Base-by-base conservation (phyloP, 768 basidiomycete genomes). In the Russula compacta region DNA sequence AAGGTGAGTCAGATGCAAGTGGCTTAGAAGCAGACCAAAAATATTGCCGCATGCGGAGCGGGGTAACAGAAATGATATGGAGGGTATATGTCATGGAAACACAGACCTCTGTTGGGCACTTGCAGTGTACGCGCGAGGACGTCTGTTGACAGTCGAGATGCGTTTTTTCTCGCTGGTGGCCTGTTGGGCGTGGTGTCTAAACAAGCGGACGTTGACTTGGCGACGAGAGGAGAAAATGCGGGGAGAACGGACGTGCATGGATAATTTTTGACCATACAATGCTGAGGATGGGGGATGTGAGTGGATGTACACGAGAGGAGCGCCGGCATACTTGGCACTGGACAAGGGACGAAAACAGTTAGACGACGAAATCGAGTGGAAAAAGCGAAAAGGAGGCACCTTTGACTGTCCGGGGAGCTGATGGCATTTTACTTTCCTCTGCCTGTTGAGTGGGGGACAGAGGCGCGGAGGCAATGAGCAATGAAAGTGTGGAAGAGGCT, bases 401-500 rank as follows among this genome's bases (percentile, higher is more conserved):
- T 66, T 66, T 24, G 53, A 36, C 14, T 89, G 83, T 35, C 89
- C 89, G 36, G 88, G 86, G 19, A 90, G 73, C 61, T 87, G 83
- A 75, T 89, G 83, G 70, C 92, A 94, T 72, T 92, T 92, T 67
- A 94, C 92, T 77, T 94, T 94, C 65, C 92, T 81, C 42, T 87
- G 79, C 74, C 91, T 90, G 67, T 59, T 35, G 49, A 33, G 29
- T 52, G 58, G 9, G 51, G 17, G 42, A 14, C 11, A 5, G 24
- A 51, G 60, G 49, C 52, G 19, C n/a, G 56, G 43, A 53, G 59
- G 43, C 3, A 50, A 53, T 65, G 60, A 59, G 29, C 17, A 29
- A 40, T 40, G 53, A 49, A 49, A 42, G 38, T 10, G n/a, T 35
- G 43, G 54, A 2, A 66, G 61, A 64, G 59, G 66, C 49, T 38